A percentile compares a stretch with the other conserved stretches of the same genome.
These are phyloP conservation scores for Solanum chacoense DNA, from an alignment of 305 asterid species.

Conservation along the genomic window DNA sequence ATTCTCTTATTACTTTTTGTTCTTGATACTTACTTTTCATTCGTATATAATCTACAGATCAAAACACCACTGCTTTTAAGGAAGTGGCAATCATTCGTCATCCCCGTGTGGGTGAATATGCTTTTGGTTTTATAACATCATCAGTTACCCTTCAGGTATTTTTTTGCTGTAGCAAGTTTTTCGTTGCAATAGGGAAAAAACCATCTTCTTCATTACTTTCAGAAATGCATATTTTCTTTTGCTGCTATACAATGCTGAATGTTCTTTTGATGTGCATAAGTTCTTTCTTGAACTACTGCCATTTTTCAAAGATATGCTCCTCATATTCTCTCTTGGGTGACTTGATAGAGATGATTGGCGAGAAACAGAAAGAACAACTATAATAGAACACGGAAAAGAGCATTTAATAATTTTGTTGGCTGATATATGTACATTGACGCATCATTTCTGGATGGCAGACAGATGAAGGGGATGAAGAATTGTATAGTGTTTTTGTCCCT, in stretches of 20 bases:
- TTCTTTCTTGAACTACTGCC: neutral
- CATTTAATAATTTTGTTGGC: neutral
- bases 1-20: neutral
- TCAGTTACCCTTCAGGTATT: conserved; percentile 76
- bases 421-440: neutral
- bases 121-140: conserved; percentile 93
- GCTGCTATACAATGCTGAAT: neutral
- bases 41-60: conserved; percentile 39
- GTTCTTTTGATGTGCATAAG: neutral
- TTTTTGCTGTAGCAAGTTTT: neutral
- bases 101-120: conserved; percentile 96
- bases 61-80: conserved; percentile 80
- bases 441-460: conserved; percentile 30
- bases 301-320: neutral
- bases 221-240: neutral
- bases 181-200: neutral
- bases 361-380: neutral
- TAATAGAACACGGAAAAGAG: neutral
- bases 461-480: conserved; percentile 82
- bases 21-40: conserved; percentile 1
- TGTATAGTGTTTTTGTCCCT: conserved; percentile 85
- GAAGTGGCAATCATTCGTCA: conserved; percentile 89
- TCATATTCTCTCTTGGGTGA: neutral
- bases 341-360: neutral
- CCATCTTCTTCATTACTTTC: neutral